phyloP scores from a whole-genome alignment of 148 eudicot species.

The Rhododendron vialii region DNA sequence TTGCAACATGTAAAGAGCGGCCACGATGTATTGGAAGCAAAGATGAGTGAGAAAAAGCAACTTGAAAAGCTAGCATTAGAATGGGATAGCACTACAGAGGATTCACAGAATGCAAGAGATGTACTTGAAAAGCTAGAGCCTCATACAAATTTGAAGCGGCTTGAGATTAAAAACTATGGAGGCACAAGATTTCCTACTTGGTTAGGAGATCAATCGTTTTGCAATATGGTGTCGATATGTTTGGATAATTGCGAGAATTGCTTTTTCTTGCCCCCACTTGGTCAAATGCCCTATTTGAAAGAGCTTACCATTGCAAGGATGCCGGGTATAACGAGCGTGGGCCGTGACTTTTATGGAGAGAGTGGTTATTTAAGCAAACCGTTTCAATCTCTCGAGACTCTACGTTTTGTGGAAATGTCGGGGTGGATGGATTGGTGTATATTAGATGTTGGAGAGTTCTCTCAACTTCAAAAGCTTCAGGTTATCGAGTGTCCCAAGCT shows the following conservation, averaged over 20 bases:
- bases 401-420: no score
- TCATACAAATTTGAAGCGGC: not conserved
- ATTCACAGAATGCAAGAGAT: not conserved
- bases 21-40: conserved; percentile 1
- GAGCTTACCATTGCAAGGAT: no score
- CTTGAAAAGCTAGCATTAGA: not conserved
- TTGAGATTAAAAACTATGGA: not conserved
- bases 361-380: no score
- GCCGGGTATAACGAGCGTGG: no score
- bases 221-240: not conserved
- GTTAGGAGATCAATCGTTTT: not conserved
- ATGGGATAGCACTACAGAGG: not conserved
- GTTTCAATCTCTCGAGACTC: no score
- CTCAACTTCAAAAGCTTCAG: no score
- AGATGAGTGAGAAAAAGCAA: not conserved
- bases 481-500: no score
- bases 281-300: not conserved
- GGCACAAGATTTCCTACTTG: not conserved
- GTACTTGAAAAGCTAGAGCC: not conserved
- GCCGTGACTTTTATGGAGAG: no score
- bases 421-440: no score
- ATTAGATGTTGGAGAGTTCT: no score
- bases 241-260: not conserved
- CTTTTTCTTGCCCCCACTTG: not conserved
- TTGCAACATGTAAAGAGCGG: conserved; percentile 1